These are phyloP conservation scores for Penicillium occitanis DNA, from an alignment of 2,329 filamentous ascomycete species.

Conservation along the genomic window DNA sequence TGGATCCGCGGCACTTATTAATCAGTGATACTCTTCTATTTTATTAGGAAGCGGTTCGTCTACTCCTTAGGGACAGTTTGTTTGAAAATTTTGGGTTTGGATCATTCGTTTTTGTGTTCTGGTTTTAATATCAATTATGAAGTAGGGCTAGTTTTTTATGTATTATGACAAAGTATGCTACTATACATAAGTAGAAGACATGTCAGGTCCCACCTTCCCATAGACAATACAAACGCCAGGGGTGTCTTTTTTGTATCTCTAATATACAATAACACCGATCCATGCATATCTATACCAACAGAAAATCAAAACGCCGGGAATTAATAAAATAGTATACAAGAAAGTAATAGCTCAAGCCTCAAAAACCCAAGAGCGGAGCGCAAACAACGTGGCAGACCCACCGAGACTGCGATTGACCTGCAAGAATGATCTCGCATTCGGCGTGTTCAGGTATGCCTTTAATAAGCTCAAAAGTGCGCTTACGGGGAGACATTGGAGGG, in stretches of 20 bases:
- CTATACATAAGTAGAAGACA: neutral
- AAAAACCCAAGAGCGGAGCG: constrained; percentile 14
- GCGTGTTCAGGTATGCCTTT: constrained; percentile 12
- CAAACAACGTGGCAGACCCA: constrained; percentile 16
- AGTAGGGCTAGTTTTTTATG: neutral
- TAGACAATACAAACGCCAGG: neutral
- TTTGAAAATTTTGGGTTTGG: neutral
- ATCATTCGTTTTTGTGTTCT: neutral
- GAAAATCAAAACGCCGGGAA: neutral
- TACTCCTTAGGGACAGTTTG: neutral
- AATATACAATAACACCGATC: neutral
- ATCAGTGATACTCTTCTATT: neutral
- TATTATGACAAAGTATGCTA: neutral
- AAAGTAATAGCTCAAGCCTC: neutral
- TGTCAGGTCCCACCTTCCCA: neutral
- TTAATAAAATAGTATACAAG: neutral
- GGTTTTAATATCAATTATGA: neutral
- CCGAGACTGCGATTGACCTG: constrained; percentile 19
- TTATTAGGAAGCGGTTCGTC: neutral
- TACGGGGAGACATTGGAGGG: constrained; percentile 7
- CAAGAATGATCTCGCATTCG: constrained; percentile 4
- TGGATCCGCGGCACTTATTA: neutral
- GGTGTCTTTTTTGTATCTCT: neutral
- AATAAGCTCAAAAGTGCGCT: constrained; percentile 6
- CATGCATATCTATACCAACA: neutral